Evolutionary conservation across 805 yeast species (phyloP), one percentile per base, ranked within the genome.

Genomic region (Ogataea pilisensis): DNA sequence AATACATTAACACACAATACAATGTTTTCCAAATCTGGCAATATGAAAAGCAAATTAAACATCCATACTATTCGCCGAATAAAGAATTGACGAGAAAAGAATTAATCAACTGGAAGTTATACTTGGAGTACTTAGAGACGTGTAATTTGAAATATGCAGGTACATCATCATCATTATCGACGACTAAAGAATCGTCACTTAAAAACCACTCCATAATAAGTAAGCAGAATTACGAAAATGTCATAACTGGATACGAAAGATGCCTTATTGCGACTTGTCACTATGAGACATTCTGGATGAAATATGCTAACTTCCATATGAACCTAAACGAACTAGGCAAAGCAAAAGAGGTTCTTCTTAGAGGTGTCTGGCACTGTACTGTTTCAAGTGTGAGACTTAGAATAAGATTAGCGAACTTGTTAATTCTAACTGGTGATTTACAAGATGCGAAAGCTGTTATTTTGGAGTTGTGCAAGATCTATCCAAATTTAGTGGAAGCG

Each of bases 91-190:
- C 57, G 46, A 46, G 72, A 58, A 45, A 54, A 53, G 85, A 83
- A 48, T 53, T 82, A 17, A 73, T 70, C 16, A 66, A 63, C 9
- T 83, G 95, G 79, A 75, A 70, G 39, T 57, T 65, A 22, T 87
- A 82, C 56, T 51, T 84, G 28, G 72, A 71, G 46, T 76, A 68
- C 42, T 61, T 77, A 28, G 87, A 82, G 48, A 54, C 53, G 8
- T 32, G 50, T 31, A 51, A 46, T 14, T 38, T 61, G 17, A 57
- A 51, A 34, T 22, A 40, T 5, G 44, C 55, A 1, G 9, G 6
- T 8, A n/a, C 30, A 5, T 17, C 37, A 9, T 13, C 37, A 18
- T 6, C 37, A 13, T 53, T 49, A 30, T 58, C 50, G 16, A 33
- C 45, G 3, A n/a, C n/a, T n/a, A n/a, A n/a, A n/a, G n/a, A n/a